Evolutionary conservation across 306 rosid genomes (phyloP).

Genomic region (Cyclanthera cordifolia): DNA sequence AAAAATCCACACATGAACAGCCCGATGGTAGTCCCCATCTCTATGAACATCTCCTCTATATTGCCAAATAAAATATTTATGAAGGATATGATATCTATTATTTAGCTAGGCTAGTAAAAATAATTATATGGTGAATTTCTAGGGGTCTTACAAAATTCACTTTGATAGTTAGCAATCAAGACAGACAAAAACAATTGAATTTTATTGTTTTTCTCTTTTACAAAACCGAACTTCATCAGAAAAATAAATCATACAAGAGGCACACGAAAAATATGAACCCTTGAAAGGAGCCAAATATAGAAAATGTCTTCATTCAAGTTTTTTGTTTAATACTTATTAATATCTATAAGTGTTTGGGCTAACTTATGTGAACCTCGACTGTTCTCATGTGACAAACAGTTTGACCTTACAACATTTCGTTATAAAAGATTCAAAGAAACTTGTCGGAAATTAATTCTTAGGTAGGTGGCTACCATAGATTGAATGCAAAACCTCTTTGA

Average conservation of each 20-base stretch:
- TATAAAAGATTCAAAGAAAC: no score
- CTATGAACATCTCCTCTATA: constrained; percentile 62
- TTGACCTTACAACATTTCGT: no score
- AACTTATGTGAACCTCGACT: no score
- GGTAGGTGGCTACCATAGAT: no score
- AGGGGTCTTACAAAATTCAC: background rate
- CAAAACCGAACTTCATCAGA: background rate
- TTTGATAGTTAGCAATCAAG: background rate
- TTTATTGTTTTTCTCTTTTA: background rate
- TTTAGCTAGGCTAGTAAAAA: background rate
- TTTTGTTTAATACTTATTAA: no score
- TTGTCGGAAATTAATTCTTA: no score
- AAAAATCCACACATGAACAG: constrained; percentile 86
- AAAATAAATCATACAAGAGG: background rate
- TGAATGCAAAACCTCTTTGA: no score
- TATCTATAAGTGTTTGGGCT: no score
- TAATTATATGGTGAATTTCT: background rate
- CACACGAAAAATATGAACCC: background rate
- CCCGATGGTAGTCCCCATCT: constrained; percentile 90
- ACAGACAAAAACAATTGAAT: background rate
- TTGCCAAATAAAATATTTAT: background rate
- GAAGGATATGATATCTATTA: background rate
- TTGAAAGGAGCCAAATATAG: background rate
- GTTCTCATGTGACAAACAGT: no score
- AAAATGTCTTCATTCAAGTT: background rate